These are phyloP conservation scores for Bromus sterilis DNA, from an alignment of 176 grass and related monocot genomes.

Conservation along the genomic window DNA sequence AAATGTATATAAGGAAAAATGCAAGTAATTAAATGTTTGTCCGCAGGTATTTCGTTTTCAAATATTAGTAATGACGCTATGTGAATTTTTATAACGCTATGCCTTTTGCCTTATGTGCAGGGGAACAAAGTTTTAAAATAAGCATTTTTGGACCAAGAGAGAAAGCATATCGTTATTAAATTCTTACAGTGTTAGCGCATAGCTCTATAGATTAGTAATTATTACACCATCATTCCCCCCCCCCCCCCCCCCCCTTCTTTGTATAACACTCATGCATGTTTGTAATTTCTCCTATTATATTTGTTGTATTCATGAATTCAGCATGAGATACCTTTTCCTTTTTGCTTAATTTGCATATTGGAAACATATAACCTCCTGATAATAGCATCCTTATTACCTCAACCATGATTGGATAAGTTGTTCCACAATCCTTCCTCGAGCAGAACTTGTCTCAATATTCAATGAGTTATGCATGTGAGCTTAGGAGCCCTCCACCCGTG, in stretches of 20 bases:
- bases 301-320: background rate
- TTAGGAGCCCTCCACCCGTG: no score
- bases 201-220: conserved; percentile 9
- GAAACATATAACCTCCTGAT: background rate
- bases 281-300: background rate
- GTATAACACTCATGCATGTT: no score
- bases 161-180: conserved; percentile 60
- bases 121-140: conserved; percentile 87
- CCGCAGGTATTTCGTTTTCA: no score
- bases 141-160: conserved; percentile 80
- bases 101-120: conserved; percentile 18
- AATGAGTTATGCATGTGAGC: no score
- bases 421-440: conserved; percentile 79
- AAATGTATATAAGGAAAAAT: no score
- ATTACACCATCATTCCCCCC: background rate
- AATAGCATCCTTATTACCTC: conserved; percentile 18
- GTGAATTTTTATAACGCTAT: background rate
- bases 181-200: background rate
- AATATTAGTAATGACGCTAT: no score
- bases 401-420: conserved; percentile 89
- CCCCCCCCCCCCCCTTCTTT: no score
- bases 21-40: no score
- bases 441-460: conserved; percentile 81
- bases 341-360: background rate
- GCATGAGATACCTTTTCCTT: background rate